Evolutionary conservation across 176 grass and related monocot species (phyloP).

Genomic region (Ensete glaucum): DNA sequence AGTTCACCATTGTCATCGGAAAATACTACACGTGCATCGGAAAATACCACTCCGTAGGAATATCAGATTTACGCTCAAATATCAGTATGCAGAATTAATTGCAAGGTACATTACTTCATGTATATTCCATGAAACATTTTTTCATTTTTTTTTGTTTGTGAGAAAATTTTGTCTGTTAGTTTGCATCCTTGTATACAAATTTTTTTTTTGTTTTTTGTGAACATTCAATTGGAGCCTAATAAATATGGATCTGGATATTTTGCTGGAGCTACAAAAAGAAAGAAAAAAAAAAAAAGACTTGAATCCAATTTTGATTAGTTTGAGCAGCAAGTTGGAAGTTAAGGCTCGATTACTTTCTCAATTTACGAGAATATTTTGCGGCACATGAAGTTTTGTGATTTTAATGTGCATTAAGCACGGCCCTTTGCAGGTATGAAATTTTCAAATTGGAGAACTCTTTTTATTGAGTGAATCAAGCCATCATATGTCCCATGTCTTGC

Average conservation of each 20-base stretch:
- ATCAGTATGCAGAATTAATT: neutral
- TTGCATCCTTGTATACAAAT: neutral
- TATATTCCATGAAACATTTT: neutral
- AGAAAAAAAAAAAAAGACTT: neutral
- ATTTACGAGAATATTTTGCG: neutral
- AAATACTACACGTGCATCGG: conserved; percentile 42
- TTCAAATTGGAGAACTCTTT: too few species aligned
- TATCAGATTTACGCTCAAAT: conserved; percentile 35
- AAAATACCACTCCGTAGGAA: conserved; percentile 25
- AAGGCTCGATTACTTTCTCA: neutral
- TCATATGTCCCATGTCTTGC: too few species aligned
- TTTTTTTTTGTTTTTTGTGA: neutral
- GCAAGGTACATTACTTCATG: neutral
- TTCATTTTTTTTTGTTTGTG: neutral
- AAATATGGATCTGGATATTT: neutral
- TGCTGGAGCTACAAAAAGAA: neutral
- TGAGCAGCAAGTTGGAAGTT: neutral
- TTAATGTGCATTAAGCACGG: too few species aligned
- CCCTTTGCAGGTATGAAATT: too few species aligned
- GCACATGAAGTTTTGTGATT: too few species aligned
- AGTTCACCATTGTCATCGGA: conserved; percentile 29
- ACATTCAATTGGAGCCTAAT: conserved; percentile 21
- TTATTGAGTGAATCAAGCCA: too few species aligned
- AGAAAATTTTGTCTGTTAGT: neutral
- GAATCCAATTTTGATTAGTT: neutral